Base-by-base conservation (phyloP, 2,329 filamentous ascomycete species). In the Macrophomina pseudophaseolina region DNA sequence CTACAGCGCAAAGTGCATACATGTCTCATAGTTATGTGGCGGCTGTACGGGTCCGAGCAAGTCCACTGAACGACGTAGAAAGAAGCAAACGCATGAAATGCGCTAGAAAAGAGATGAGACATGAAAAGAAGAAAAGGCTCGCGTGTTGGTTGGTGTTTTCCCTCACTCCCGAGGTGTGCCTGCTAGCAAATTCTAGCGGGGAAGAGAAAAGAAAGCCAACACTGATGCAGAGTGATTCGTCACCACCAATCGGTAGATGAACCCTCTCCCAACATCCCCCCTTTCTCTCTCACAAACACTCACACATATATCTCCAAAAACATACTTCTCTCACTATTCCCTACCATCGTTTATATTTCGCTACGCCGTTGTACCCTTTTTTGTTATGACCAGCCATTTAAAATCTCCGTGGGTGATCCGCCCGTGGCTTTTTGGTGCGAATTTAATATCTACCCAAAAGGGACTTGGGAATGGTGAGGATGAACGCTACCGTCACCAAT, bases 331-430 rank as follows among this genome's bases (percentile, higher is more conserved):
- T 30, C n/a, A 59, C n/a, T 23, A 8, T 38, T 18, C 12, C 40
- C 30, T 30, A 9, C 44, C 58, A 33, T 28, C 9, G 58, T 35
- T 23, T 48, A 48, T 44, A 38, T 35, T 49, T 62, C 58, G 44
- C 46, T 49, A 62, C 46, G 23, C 58, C 42, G 42, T 38, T 48
- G 38, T 48, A 23, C 18, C 30, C 32, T 62, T 62, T 62, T 62
- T 38, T 62, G 16, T 7, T 3, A 14, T 33, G 33, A 38, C 58
- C 58, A 30, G 6, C 18, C 11, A 35, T 23, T 18, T 23, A 3
- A 23, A 23, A 16, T 11, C 2, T 28, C 58, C 44, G 12, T 23
- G 42, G 56, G 30, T 42, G 18, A 12, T 28, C 56, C n/a, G 4
- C 58, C 58, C 9, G 14, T 28, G 4, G 28, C 16, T 9, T 23